A percentile compares a stretch with the other conserved stretches of the same genome.
Conservation (phyloP, 768 basidiomycete genomes). For the Tephrocybe rancida region DNA sequence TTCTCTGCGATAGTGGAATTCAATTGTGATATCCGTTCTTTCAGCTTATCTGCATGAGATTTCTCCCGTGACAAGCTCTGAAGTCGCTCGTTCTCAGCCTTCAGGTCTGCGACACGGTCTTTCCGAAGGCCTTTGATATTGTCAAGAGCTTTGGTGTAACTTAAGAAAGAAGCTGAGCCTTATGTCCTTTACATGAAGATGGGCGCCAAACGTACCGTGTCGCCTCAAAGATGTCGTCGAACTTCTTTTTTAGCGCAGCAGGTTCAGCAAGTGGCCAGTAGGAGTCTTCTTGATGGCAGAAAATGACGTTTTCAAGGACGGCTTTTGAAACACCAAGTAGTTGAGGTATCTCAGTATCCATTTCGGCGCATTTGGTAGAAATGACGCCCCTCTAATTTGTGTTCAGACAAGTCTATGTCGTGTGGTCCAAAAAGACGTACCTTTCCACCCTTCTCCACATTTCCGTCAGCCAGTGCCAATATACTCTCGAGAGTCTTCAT, state of each 20-base stretch:
- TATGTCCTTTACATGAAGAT: not conserved
- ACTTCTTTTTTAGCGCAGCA: constrained; percentile 93
- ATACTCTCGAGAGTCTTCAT: constrained; percentile 99
- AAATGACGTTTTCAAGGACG: constrained; percentile 99
- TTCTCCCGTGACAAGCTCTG: constrained; percentile 81
- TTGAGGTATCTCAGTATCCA: constrained; percentile 93
- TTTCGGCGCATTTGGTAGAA: constrained; percentile 97
- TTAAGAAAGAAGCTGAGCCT: constrained; percentile 28
- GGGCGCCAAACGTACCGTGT: constrained; percentile 62
- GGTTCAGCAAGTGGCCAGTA: constrained; percentile 98
- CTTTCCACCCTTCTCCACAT: constrained; percentile 72
- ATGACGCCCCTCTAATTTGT: constrained; percentile 80
- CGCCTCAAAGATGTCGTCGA: constrained; percentile 99
- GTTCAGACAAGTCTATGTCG: not conserved
- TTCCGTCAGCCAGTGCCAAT: constrained; percentile 69
- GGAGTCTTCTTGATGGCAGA: constrained; percentile 99
- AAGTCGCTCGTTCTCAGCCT: constrained; percentile 89
- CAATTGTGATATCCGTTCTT: constrained; percentile 61
- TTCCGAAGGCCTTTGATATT: constrained; percentile 90
- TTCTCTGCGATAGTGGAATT: constrained; percentile 65
- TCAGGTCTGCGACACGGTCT: constrained; percentile 87
- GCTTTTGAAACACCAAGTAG: constrained; percentile 95
- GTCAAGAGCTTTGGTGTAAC: constrained; percentile 96
- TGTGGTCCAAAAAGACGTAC: constrained; percentile 41
- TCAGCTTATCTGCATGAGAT: constrained; percentile 83